phyloP scores from a whole-genome alignment of 441 rosid species.

The Mallotus japonicus region DNA sequence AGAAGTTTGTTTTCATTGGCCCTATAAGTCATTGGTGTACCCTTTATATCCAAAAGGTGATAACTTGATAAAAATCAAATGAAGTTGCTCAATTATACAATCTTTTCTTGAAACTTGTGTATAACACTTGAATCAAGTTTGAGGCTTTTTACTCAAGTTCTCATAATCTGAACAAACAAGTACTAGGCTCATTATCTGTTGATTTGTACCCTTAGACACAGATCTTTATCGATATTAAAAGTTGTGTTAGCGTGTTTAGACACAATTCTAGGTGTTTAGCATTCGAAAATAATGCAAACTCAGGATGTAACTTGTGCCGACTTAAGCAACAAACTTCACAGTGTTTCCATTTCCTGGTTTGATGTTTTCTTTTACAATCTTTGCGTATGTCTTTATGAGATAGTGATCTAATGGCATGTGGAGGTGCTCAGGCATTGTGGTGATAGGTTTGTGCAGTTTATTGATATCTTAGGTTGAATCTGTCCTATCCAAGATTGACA shows the following conservation, averaged over 20 bases:
- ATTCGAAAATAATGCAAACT: background rate
- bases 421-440: background rate
- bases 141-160: background rate
- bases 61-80: background rate
- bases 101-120: background rate
- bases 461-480: background rate
- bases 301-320: background rate
- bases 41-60: background rate
- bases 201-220: background rate
- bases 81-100: background rate
- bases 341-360: background rate
- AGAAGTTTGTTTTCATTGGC: background rate
- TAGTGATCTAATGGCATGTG: background rate
- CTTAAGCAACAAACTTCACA: background rate
- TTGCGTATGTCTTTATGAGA: background rate
- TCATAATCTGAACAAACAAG: background rate
- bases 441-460: background rate
- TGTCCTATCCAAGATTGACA: background rate
- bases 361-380: background rate
- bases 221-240: background rate
- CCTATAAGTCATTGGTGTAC: background rate
- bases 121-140: background rate
- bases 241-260: background rate
- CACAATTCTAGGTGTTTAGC: background rate
- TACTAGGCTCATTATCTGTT: background rate